phyloP scores from a whole-genome alignment of 2,329 filamentous ascomycete genomes.

The Helminthosporium solani region DNA sequence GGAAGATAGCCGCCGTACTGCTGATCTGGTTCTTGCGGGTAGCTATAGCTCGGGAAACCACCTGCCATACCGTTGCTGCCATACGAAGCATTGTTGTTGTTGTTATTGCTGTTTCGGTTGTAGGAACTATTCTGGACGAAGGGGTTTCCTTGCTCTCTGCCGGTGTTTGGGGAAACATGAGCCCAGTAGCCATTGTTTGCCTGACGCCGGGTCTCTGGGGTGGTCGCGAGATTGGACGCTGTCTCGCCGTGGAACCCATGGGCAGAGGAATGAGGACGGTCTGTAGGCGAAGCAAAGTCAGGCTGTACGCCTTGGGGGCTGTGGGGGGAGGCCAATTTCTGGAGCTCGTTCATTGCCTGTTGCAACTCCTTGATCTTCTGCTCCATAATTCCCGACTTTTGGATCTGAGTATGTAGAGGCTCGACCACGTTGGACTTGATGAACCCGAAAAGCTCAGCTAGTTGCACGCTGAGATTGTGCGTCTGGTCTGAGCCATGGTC shows the following conservation, averaged over 20 bases:
- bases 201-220: not conserved
- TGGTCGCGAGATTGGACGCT: conserved; percentile 7
- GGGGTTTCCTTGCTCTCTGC: conserved; percentile 21
- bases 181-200: not conserved
- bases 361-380: conserved; percentile 28
- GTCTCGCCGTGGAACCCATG: conserved; percentile 20
- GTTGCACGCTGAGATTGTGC: conserved; percentile 21
- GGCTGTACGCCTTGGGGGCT: conserved; percentile 1
- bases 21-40: conserved; percentile 15
- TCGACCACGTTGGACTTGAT: conserved; percentile 28
- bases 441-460: conserved; percentile 28
- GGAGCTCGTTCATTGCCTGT: conserved; percentile 24
- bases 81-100: conserved; percentile 14
- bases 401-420: conserved; percentile 23
- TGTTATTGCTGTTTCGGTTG: conserved; percentile 16
- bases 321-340: conserved; percentile 16
- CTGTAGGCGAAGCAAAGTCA: conserved; percentile 11
- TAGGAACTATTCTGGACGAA: conserved; percentile 25
- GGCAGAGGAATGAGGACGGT: conserved; percentile 29
- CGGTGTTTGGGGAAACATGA: conserved; percentile 2
- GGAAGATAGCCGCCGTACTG: conserved; percentile 21
- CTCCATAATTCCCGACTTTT: conserved; percentile 26
- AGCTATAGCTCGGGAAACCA: conserved; percentile 19
- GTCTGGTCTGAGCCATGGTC: conserved; percentile 19
- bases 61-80: conserved; percentile 20